phyloP scores from a whole-genome alignment of 495 filamentous ascomycete species.

The Hyaloscypha hepaticicola region DNA sequence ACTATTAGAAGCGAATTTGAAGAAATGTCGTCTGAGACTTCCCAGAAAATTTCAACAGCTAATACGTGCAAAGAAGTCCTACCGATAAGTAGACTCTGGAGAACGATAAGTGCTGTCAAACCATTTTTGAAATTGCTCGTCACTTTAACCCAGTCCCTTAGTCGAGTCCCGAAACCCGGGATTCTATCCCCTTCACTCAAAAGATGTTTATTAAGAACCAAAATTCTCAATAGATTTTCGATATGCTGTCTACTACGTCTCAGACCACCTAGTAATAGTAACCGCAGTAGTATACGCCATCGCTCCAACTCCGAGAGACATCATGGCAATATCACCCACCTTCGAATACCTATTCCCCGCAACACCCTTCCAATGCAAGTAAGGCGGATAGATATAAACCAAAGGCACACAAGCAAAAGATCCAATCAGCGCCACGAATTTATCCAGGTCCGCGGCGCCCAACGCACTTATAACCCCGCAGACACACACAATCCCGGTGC shows the following conservation, averaged over 20 bases:
- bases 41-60: too few species aligned
- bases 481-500: conserved; percentile 45
- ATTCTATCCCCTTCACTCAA: too few species aligned
- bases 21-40: too few species aligned
- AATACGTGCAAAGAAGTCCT: too few species aligned
- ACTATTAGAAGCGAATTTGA: too few species aligned
- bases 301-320: conserved; percentile 53
- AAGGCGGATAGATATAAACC: conserved; percentile 25
- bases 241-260: not conserved
- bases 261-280: conserved; percentile 39
- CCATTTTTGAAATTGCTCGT: too few species aligned
- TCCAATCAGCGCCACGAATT: conserved; percentile 64
- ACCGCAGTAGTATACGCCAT: conserved; percentile 64
- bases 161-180: too few species aligned
- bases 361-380: conserved; percentile 54
- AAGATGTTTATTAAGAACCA: too few species aligned
- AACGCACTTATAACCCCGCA: conserved; percentile 52
- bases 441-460: conserved; percentile 60
- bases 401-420: conserved; percentile 52
- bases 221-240: not conserved
- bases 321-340: conserved; percentile 52
- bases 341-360: conserved; percentile 48
- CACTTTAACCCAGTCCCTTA: too few species aligned
- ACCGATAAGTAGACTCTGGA: too few species aligned
- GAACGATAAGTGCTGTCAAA: too few species aligned